A percentile compares a stretch with the other conserved stretches of the same genome.
Conservation (phyloP, 768 basidiomycete species). For the Gymnopilus junonius region DNA sequence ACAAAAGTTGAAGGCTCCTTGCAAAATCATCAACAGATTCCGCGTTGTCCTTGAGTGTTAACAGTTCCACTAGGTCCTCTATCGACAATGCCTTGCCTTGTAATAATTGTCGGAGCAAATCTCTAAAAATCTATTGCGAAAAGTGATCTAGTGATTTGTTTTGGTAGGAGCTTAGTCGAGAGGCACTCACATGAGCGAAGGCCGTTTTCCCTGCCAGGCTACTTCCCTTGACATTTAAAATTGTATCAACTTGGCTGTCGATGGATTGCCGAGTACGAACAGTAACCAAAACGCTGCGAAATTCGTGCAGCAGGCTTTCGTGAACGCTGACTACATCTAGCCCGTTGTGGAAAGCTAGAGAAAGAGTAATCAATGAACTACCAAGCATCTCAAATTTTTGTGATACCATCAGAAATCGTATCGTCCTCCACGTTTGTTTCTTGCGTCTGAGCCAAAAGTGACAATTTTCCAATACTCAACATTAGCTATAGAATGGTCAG, state of each 20-base stretch:
- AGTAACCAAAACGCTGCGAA: constrained; percentile 51
- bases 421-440: constrained; percentile 57
- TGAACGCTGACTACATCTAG: constrained; percentile 91
- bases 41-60: constrained; percentile 84
- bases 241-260: constrained; percentile 70
- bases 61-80: constrained; percentile 82
- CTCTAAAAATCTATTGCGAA: constrained; percentile 66
- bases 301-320: constrained; percentile 64
- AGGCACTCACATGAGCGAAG: constrained; percentile 50
- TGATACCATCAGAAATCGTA: constrained; percentile 57
- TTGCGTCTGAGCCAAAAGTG: constrained; percentile 79
- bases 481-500: constrained; percentile 60
- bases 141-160: not conserved
- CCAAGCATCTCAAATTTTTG: not conserved
- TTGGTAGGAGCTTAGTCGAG: not conserved
- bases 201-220: constrained; percentile 51
- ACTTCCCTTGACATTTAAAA: constrained; percentile 58
- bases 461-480: constrained; percentile 89
- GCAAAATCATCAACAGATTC: constrained; percentile 64
- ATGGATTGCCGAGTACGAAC: constrained; percentile 64
- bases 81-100: constrained; percentile 75
- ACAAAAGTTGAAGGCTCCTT: constrained; percentile 69
- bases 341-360: constrained; percentile 79
- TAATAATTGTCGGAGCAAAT: constrained; percentile 67
- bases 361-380: constrained; percentile 7